Percentiles rank a stretch among this genome's conserved stretches.
phyloP scores from a whole-genome alignment of 352 stramenopile species.

The Blastocystis sp. region DNA sequence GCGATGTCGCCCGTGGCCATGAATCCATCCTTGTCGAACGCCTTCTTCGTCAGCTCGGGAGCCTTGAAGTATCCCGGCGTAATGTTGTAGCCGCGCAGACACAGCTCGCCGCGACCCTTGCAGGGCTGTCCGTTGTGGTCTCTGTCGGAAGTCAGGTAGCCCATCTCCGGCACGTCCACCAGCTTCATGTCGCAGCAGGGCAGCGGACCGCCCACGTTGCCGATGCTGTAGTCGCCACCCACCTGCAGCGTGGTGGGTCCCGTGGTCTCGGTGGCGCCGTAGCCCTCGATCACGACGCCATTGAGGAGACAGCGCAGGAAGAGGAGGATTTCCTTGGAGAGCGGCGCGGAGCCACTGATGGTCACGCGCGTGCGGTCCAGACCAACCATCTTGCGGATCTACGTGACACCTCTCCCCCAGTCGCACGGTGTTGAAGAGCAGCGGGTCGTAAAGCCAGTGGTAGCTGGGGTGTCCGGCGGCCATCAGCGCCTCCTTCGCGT shows the following conservation, averaged over 20 bases:
- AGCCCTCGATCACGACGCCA: constrained; percentile 79
- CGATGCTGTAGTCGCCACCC: constrained; percentile 68
- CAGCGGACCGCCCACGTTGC: constrained; percentile 80
- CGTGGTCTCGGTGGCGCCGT: constrained; percentile 84
- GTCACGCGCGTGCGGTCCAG: constrained; percentile 70
- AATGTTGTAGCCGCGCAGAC: constrained; percentile 62
- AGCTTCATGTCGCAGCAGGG: constrained; percentile 78
- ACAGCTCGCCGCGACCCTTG: constrained; percentile 54
- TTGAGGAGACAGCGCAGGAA: constrained; percentile 84
- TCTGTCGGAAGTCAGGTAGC: constrained; percentile 75
- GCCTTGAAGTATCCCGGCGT: constrained; percentile 72
- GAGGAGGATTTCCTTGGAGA: constrained; percentile 81
- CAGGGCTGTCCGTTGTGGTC: constrained; percentile 65
- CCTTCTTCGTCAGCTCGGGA: constrained; percentile 67
- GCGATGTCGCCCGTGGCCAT: constrained; percentile 72
- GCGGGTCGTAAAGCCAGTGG: constrained; percentile 78
- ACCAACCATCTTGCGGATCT: constrained; percentile 40
- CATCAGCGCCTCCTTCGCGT: constrained; percentile 65
- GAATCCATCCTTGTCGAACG: constrained; percentile 69
- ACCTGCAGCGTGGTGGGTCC: constrained; percentile 70
- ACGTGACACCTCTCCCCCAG: background rate
- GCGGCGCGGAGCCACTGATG: constrained; percentile 79
- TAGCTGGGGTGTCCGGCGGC: constrained; percentile 59
- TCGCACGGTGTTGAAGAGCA: constrained; percentile 87
- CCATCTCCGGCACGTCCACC: constrained; percentile 88